These are phyloP conservation scores for Nigrospora oryzae DNA, from an alignment of 2,329 filamentous ascomycete genomes.

Conservation along the genomic window DNA sequence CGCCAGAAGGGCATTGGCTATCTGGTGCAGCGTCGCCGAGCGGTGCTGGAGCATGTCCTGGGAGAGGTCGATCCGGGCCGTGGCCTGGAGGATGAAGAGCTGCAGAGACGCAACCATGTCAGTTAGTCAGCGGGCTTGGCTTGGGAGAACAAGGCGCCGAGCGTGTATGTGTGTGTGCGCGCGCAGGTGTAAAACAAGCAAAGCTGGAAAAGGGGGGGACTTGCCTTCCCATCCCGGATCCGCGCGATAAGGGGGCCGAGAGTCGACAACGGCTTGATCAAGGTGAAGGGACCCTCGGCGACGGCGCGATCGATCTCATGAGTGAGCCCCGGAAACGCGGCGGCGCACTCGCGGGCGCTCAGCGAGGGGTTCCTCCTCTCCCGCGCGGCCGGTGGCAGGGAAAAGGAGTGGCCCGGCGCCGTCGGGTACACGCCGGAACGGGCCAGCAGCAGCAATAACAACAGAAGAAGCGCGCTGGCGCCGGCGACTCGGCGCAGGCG, in stretches of 20 bases:
- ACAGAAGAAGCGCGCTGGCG: no score
- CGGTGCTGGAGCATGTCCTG: constrained; percentile 37
- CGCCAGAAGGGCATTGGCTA: constrained; percentile 43
- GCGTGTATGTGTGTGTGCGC: no score
- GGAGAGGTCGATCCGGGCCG: constrained; percentile 30
- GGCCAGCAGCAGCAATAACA: no score
- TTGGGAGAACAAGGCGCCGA: no score
- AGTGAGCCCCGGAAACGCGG: constrained; percentile 35
- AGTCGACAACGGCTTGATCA: constrained; percentile 22
- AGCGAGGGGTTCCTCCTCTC: constrained; percentile 27
- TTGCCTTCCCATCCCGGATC: constrained; percentile 31
- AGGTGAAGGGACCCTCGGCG: constrained; percentile 31
- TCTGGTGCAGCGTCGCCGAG: constrained; percentile 41
- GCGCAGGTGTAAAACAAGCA: not conserved
- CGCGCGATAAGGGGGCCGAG: constrained; percentile 32
- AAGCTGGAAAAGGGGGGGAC: not conserved
- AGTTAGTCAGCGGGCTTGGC: no score
- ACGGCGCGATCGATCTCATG: constrained; percentile 36
- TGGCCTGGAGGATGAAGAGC: constrained; percentile 35
- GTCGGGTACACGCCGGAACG: no score
- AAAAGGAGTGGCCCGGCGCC: no score
- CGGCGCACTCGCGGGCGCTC: constrained; percentile 31
- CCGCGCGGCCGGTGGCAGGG: no score
- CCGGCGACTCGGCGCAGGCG: no score
- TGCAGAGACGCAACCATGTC: constrained; percentile 4